These are phyloP conservation scores for Dictyostelium intermedium DNA, from an alignment of 78 protist genomes.

Conservation along the genomic window DNA sequence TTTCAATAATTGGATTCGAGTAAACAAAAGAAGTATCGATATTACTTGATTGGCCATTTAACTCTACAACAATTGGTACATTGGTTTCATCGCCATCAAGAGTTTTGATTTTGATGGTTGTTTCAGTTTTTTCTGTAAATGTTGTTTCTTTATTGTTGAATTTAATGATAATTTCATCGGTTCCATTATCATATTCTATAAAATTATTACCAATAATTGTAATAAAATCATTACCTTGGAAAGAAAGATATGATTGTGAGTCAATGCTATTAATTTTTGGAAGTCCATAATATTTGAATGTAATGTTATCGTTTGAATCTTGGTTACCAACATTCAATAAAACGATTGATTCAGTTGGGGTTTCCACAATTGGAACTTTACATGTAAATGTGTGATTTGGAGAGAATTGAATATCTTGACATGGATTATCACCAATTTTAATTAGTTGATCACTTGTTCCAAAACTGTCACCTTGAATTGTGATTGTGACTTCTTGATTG, in stretches of 20 bases:
- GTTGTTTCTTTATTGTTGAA: neutral
- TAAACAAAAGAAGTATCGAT: neutral
- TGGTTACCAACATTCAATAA: neutral
- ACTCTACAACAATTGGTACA: neutral
- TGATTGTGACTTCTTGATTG: neutral
- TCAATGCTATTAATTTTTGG: slow-evolving; percentile 9
- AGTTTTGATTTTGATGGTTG: neutral
- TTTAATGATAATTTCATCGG: neutral
- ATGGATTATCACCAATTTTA: slow-evolving; percentile 13
- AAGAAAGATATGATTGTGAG: neutral
- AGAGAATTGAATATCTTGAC: slow-evolving; percentile 2
- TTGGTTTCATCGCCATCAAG: neutral
- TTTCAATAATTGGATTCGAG: neutral
- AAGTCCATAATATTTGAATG: slow-evolving; percentile 26
- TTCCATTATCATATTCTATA: neutral
- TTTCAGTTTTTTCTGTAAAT: neutral
- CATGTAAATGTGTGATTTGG: neutral
- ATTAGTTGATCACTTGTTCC: slow-evolving; percentile 10
- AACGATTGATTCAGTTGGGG: neutral
- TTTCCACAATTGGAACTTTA: neutral
- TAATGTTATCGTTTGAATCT: neutral
- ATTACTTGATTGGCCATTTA: slow-evolving; percentile 9
- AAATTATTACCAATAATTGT: slow-evolving; percentile 31
- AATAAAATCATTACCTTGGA: slow-evolving; percentile 11
- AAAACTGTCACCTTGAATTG: slow-evolving; percentile 20